These are phyloP conservation scores for Mycena metata DNA, from an alignment of 768 basidiomycete species.

Conservation along the genomic window DNA sequence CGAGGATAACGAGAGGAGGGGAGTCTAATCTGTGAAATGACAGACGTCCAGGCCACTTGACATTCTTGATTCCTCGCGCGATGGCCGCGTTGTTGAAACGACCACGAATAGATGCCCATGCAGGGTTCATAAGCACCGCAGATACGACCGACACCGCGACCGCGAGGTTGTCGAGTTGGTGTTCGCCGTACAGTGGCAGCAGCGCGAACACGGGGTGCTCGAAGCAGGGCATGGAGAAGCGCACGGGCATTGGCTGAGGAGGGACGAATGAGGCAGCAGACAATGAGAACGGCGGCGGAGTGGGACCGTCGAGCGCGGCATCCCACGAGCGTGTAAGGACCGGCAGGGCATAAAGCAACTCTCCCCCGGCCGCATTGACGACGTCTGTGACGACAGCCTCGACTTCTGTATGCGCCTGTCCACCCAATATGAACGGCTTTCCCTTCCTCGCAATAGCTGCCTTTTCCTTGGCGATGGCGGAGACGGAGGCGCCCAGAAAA, in stretches of 20 bases:
- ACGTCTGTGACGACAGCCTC: constrained; percentile 57
- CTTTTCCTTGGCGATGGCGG: constrained; percentile 85
- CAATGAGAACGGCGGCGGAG: constrained; percentile 48
- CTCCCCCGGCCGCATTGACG: constrained; percentile 59
- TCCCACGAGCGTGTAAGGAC: constrained; percentile 55
- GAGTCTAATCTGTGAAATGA: constrained; percentile 67
- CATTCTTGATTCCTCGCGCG: constrained; percentile 66
- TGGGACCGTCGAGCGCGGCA: constrained; percentile 50
- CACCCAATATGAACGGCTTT: constrained; percentile 75
- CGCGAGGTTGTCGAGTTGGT: constrained; percentile 90
- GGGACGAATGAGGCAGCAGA: constrained; percentile 45
- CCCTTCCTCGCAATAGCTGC: constrained; percentile 79
- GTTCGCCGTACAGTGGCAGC: constrained; percentile 81
- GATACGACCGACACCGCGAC: constrained; percentile 75
- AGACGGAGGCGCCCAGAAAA: constrained; percentile 85
- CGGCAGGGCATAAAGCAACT: constrained; percentile 52
- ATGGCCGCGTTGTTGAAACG: constrained; percentile 67
- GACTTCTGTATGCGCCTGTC: constrained; percentile 68
- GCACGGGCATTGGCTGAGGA: constrained; percentile 59
- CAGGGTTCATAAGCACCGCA: constrained; percentile 61
- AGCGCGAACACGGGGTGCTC: constrained; percentile 57
- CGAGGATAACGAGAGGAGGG: constrained; percentile 64
- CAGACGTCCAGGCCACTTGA: constrained; percentile 87
- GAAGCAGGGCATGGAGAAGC: constrained; percentile 59
- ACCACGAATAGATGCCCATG: constrained; percentile 42